Evolutionary conservation across 345 rosid genomes (phyloP).

Genomic region (Hypericum perforatum): DNA sequence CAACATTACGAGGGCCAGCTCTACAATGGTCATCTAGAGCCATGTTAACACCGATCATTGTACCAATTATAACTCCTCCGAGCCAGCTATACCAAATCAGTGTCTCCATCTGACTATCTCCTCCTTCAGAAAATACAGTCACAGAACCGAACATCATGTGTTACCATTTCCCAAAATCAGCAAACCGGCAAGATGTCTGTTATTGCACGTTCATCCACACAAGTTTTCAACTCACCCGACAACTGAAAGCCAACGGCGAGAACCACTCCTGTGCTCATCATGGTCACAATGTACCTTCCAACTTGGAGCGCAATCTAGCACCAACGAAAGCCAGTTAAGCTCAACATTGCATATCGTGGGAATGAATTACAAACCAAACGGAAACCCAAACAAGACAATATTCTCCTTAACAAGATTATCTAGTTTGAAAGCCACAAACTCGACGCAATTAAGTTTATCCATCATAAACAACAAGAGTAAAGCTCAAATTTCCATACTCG

Average conservation of each 20-base stretch:
- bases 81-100: slow-evolving; percentile 98
- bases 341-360: not conserved
- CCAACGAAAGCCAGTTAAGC: not conserved
- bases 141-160: slow-evolving; percentile 11
- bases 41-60: slow-evolving; percentile 88
- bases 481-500: too few species aligned
- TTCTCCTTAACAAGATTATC: too few species aligned
- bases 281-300: slow-evolving; percentile 87
- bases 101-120: slow-evolving; percentile 69
- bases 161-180: not conserved
- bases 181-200: not conserved
- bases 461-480: too few species aligned
- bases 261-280: slow-evolving; percentile 88
- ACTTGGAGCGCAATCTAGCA: slow-evolving; percentile 67
- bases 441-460: too few species aligned
- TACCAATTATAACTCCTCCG: slow-evolving; percentile 87
- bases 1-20: slow-evolving; percentile 91
- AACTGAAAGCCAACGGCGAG: slow-evolving; percentile 73
- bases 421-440: too few species aligned
- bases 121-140: slow-evolving; percentile 41
- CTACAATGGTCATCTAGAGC: slow-evolving; percentile 89
- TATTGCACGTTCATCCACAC: slow-evolving; percentile 2
- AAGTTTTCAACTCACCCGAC: slow-evolving; percentile 47
- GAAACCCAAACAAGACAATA: too few species aligned
- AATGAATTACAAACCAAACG: not conserved